Conservation (phyloP, 108 stramenopile genomes). For the Asterionellopsis glacialis region DNA sequence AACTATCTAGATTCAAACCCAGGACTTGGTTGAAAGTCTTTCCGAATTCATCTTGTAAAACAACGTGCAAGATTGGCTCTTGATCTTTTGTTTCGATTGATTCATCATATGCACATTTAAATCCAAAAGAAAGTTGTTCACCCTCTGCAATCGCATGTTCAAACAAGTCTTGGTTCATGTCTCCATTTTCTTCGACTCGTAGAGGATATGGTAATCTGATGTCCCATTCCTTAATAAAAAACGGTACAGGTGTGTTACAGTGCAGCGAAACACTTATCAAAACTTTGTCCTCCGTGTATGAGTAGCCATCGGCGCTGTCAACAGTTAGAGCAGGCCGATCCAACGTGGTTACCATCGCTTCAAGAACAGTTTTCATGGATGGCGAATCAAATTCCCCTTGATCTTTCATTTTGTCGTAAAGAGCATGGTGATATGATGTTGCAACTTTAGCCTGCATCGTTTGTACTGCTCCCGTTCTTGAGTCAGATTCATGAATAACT, state of each 20-base stretch:
- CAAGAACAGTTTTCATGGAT: constrained; percentile 48
- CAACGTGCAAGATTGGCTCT: constrained; percentile 36
- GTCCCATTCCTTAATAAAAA: constrained; percentile 57
- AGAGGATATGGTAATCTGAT: constrained; percentile 39
- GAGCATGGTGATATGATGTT: constrained; percentile 42
- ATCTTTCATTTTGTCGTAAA: constrained; percentile 28
- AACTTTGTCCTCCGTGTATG: constrained; percentile 26
- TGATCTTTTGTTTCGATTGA: constrained; percentile 6
- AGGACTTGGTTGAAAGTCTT: constrained; percentile 55
- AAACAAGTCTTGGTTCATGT: constrained; percentile 46
- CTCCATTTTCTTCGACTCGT: constrained; percentile 27
- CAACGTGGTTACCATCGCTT: constrained; percentile 58
- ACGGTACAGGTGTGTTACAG: constrained; percentile 66
- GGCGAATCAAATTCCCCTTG: constrained; percentile 34
- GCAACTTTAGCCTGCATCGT: constrained; percentile 51
- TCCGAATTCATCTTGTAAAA: constrained; percentile 53
- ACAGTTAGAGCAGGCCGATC: constrained; percentile 59
- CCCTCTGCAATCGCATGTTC: constrained; percentile 48
- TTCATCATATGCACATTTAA: constrained; percentile 37
- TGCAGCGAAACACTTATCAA: constrained; percentile 49
- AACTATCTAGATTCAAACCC: constrained; percentile 41
- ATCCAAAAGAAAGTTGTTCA: constrained; percentile 51
- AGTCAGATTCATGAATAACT: constrained; percentile 10
- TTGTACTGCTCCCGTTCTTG: constrained; percentile 13
- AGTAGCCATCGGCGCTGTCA: constrained; percentile 35